Percentiles rank a stretch among this genome's conserved stretches.
Evolutionary conservation across 148 eudicot genomes (phyloP).

Genomic region (Pharnaceum exiguum): DNA sequence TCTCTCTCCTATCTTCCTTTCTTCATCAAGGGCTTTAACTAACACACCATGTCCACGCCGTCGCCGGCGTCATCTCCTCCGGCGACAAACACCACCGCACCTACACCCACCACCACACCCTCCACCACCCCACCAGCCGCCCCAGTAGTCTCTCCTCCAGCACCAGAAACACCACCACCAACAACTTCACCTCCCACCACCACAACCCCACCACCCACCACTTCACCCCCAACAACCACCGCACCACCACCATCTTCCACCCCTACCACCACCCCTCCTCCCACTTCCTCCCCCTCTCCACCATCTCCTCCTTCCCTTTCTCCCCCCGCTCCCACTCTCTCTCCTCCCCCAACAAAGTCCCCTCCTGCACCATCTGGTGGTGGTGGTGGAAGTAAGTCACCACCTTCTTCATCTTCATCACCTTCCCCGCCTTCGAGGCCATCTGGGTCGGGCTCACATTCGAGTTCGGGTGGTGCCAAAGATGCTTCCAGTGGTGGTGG

Average conservation of each 20-base stretch:
- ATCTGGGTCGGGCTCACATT: not conserved
- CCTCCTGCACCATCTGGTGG: constrained; percentile 3
- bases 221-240: constrained; percentile 33
- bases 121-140: constrained; percentile 25
- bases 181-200: constrained; percentile 21
- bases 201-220: constrained; percentile 23
- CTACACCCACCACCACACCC: constrained; percentile 29
- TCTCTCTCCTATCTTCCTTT: constrained; percentile 4
- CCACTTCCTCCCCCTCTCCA: constrained; percentile 8
- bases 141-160: too few species aligned
- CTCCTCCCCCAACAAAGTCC: constrained; percentile 1
- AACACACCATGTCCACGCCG: constrained; percentile 36
- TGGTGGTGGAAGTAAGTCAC: not conserved
- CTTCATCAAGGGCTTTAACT: not conserved
- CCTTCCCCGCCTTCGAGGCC: not conserved
- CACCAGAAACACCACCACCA: too few species aligned
- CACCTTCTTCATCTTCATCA: not conserved
- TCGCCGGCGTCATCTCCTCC: constrained; percentile 39
- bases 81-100: constrained; percentile 10
- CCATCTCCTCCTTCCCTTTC: constrained; percentile 4
- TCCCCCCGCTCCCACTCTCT: constrained; percentile 12
- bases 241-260: constrained; percentile 30
- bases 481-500: not conserved
- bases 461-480: not conserved
- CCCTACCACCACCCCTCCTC: constrained; percentile 10